Conservation (phyloP, 768 basidiomycete species). For the Lanmaoa pseudosensibilis region DNA sequence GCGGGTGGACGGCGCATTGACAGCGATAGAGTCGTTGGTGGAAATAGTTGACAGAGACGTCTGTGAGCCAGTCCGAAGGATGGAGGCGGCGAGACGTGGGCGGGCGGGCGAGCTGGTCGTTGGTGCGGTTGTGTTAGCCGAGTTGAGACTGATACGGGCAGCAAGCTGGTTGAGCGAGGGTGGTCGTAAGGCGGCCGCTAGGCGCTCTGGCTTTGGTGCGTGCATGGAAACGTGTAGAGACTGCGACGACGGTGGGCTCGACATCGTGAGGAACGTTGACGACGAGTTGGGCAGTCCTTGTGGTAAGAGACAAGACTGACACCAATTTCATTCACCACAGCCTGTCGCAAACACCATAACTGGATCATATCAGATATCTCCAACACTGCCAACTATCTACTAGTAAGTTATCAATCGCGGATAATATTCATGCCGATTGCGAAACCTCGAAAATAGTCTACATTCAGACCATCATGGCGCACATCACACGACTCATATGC, state of each 20-base stretch:
- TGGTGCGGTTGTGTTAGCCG: conserved; percentile 16
- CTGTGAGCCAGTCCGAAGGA: conserved; percentile 61
- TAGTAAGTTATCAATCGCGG: neutral
- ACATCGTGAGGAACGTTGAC: conserved; percentile 26
- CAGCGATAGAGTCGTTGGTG: conserved; percentile 60
- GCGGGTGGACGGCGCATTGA: conserved; percentile 66
- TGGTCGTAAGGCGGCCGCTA: conserved; percentile 42
- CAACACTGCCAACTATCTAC: neutral
- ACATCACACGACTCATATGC: neutral
- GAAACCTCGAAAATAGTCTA: neutral
- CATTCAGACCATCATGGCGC: neutral
- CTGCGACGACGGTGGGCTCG: conserved; percentile 32
- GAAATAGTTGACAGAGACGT: conserved; percentile 52
- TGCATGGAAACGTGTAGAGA: conserved; percentile 34
- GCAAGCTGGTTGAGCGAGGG: conserved; percentile 83
- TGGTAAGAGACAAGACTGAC: conserved; percentile 18
- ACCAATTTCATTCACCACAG: neutral
- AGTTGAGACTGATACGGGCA: conserved; percentile 63
- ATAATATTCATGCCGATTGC: too few relatives aligned
- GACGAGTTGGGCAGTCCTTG: conserved; percentile 9
- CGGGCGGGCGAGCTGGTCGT: conserved; percentile 41
- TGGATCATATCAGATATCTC: neutral
- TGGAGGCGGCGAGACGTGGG: conserved; percentile 72
- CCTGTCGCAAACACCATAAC: neutral
- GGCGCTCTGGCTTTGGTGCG: conserved; percentile 40